A percentile compares a stretch with the other conserved stretches of the same genome.
These are phyloP conservation scores for Pseudoscleropodium purum DNA, from an alignment of 225 moss, liverwort and hornwort species.

Conservation along the genomic window DNA sequence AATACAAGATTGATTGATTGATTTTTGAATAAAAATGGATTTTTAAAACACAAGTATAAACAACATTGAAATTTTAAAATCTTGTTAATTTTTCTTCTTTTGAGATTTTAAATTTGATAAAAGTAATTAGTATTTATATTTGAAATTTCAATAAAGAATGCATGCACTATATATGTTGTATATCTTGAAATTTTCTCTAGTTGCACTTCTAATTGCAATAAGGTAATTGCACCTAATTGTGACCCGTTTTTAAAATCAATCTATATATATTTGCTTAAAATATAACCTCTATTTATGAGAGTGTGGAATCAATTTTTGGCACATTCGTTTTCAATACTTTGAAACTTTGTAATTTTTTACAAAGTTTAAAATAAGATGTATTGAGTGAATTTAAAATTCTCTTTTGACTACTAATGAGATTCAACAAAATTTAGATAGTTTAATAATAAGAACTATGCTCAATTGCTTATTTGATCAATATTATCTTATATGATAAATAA, in stretches of 20 bases:
- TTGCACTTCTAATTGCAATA: background rate
- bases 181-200: background rate
- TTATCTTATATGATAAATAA: background rate
- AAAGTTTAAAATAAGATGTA: background rate
- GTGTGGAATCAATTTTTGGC: background rate
- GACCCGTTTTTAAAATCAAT: background rate
- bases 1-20: background rate
- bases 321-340: background rate
- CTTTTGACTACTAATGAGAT: background rate
- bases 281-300: background rate
- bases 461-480: background rate
- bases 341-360: background rate
- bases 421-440: background rate
- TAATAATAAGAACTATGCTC: background rate
- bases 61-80: background rate
- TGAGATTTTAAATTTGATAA: background rate
- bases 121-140: background rate
- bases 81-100: background rate
- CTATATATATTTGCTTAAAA: background rate
- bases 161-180: background rate
- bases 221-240: background rate
- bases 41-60: background rate
- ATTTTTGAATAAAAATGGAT: background rate
- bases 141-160: background rate
- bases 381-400: background rate